Percentiles rank a stretch among this genome's conserved stretches.
Conservation (phyloP, 2,329 filamentous ascomycete species). For the Fusarium incarnatum region DNA sequence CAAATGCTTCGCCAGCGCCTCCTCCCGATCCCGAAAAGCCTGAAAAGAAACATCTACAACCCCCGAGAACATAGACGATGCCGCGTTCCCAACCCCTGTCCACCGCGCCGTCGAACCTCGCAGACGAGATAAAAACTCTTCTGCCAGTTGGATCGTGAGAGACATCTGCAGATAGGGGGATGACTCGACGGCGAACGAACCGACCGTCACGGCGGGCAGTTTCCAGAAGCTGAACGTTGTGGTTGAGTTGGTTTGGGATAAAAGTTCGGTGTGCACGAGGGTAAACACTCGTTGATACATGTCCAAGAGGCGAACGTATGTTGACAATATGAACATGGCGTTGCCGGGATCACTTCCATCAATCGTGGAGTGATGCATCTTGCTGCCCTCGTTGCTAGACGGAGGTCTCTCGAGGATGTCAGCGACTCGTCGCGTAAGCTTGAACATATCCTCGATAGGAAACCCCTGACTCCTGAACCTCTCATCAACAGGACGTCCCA, state of each 20-base stretch:
- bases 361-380: constrained; percentile 30
- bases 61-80: constrained; percentile 51
- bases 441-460: constrained; percentile 57
- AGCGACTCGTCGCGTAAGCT: constrained; percentile 53
- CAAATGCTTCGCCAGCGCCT: constrained; percentile 50
- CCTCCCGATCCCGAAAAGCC: constrained; percentile 51
- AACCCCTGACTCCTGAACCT: constrained; percentile 48
- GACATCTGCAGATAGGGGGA: constrained; percentile 57
- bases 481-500: constrained; percentile 39
- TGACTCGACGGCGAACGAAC: constrained; percentile 55
- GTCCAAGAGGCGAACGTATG: constrained; percentile 55
- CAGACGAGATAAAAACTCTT: constrained; percentile 55
- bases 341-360: constrained; percentile 53
- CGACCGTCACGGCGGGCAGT: constrained; percentile 56
- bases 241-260: constrained; percentile 42
- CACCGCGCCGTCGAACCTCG: constrained; percentile 49
- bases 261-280: constrained; percentile 51
- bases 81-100: constrained; percentile 39
- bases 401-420: constrained; percentile 50
- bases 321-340: constrained; percentile 54
- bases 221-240: constrained; percentile 53
- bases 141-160: constrained; percentile 56
- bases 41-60: constrained; percentile 50
- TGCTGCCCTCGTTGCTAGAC: constrained; percentile 9
- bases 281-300: constrained; percentile 56